A percentile compares a stretch with the other conserved stretches of the same genome.
Evolutionary conservation across 2,329 filamentous ascomycete species (phyloP).

Genomic region (Tolypocladium guangdongense): DNA sequence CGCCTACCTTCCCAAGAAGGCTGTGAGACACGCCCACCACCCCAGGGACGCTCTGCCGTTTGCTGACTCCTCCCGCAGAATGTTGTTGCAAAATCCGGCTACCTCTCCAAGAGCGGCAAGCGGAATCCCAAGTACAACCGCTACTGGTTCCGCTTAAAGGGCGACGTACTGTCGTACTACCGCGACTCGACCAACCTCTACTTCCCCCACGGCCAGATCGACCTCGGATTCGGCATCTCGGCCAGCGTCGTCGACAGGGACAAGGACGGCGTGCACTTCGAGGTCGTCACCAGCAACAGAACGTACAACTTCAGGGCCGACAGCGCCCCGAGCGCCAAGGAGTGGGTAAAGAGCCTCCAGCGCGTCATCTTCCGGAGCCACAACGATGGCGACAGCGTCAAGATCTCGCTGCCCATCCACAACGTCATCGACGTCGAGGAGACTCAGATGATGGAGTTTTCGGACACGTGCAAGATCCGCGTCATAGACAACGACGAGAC

Average conservation of each 20-base stretch:
- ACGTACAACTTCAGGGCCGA: conserved; percentile 86
- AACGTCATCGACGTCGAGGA: conserved; percentile 92
- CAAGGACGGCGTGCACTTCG: conserved; percentile 67
- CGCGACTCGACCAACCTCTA: conserved; percentile 75
- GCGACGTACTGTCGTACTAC: conserved; percentile 86
- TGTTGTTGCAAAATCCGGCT: conserved; percentile 72
- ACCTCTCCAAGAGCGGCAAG: conserved; percentile 78
- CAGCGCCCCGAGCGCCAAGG: conserved; percentile 75
- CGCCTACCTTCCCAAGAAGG: conserved; percentile 90
- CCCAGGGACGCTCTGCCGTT: neutral
- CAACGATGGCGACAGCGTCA: conserved; percentile 94
- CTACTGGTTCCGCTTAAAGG: conserved; percentile 90
- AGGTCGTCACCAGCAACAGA: conserved; percentile 69
- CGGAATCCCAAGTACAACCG: conserved; percentile 79
- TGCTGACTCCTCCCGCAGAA: conserved; percentile 35
- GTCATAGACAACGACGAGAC: conserved; percentile 92
- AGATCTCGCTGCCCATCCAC: conserved; percentile 80
- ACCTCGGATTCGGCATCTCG: conserved; percentile 83
- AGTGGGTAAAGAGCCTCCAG: conserved; percentile 92
- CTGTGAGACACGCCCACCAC: conserved; percentile 37
- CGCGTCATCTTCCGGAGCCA: conserved; percentile 92
- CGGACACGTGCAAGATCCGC: conserved; percentile 85
- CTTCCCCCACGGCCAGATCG: conserved; percentile 85
- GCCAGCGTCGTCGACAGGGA: conserved; percentile 69
- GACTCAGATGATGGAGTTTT: conserved; percentile 80